Percentiles rank a stretch among this genome's conserved stretches.
Conservation (phyloP, 2,329 filamentous ascomycete genomes). For the Monosporascus ibericus region DNA sequence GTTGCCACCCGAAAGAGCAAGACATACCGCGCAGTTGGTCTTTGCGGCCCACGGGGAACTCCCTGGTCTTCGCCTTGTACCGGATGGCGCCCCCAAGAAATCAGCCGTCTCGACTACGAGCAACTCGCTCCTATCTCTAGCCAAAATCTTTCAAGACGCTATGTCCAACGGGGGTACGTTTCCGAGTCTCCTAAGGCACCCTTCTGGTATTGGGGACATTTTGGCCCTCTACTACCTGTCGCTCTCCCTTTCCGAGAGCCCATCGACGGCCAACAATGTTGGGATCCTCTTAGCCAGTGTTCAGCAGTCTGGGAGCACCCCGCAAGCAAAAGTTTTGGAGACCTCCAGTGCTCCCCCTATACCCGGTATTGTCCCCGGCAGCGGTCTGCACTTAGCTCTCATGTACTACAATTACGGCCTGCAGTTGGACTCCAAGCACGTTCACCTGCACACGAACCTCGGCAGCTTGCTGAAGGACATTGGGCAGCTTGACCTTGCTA, state of each 20-base stretch:
- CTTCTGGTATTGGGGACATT: constrained; percentile 82
- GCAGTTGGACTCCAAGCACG: constrained; percentile 78
- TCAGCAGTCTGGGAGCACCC: constrained; percentile 56
- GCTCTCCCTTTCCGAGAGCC: constrained; percentile 87
- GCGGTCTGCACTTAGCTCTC: constrained; percentile 79
- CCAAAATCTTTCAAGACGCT: constrained; percentile 96
- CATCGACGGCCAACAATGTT: constrained; percentile 96
- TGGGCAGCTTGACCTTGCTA: constrained; percentile 83
- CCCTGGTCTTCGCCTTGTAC: constrained; percentile 69
- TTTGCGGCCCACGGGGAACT: constrained; percentile 72
- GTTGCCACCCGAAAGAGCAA: constrained; percentile 74
- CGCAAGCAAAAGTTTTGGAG: constrained; percentile 22
- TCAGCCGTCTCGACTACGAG: constrained; percentile 89
- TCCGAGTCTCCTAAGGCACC: constrained; percentile 50
- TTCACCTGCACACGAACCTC: constrained; percentile 93
- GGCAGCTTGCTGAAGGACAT: constrained; percentile 95
- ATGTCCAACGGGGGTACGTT: constrained; percentile 68
- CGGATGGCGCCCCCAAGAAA: constrained; percentile 64
- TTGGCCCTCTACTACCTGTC: constrained; percentile 93
- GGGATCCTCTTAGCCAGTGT: constrained; percentile 94
- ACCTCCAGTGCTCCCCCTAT: constrained; percentile 41
- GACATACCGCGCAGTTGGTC: constrained; percentile 74
- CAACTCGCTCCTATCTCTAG: constrained; percentile 87
- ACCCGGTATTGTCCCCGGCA: constrained; percentile 77
- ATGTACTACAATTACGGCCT: constrained; percentile 95